Base-by-base conservation (phyloP, 805 yeast species). In the Nematodospora valgi region DNA sequence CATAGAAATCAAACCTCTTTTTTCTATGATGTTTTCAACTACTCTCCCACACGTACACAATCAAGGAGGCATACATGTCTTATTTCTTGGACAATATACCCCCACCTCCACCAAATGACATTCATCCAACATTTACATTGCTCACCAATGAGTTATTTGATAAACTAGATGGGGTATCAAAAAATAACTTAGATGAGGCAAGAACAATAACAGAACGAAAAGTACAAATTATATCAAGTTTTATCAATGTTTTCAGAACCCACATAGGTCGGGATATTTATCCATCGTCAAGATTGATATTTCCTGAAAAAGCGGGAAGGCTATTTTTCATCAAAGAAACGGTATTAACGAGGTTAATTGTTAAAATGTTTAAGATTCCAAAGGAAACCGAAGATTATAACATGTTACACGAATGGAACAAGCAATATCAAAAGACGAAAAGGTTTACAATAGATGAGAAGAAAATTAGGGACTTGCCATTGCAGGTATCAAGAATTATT, bases 241-340 rank as follows among this genome's bases (percentile, higher is more conserved):
- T 64, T 38, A 46, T 67, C 23, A 39, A 46, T 11, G 38, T 56
- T 5, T 65, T 58, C 52, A 52, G 53, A 28, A 55, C 56, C 12
- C 70, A 64, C 38, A 56, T 66, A 14, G 72, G 72, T 8, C 26
- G 38, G 25, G 60, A 88, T 53, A 68, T 88, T 3, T 79, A 71
- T 46, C 89, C 91, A 0, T 81, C 81, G 1, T 64, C 84, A 11
- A 61, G 78, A 21, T 62, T 88, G 31, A 62, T 73, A 2, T 55
- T 82, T 18, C 87, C 94, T 0, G 71, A 77, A 35, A 65, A 76
- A 34, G 95, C 86, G 45, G 61, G 70, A 14, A 60, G 88, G 27
- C 57, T 70, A 27, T 86, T 79, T 53, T 70, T 76, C 43, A 63
- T 86, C 26, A 79, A 77, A 51, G 95, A 88, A 43, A 62, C 64